phyloP scores from a whole-genome alignment of 2,329 filamentous ascomycete genomes.

The Phaeosphaeria sp. region DNA sequence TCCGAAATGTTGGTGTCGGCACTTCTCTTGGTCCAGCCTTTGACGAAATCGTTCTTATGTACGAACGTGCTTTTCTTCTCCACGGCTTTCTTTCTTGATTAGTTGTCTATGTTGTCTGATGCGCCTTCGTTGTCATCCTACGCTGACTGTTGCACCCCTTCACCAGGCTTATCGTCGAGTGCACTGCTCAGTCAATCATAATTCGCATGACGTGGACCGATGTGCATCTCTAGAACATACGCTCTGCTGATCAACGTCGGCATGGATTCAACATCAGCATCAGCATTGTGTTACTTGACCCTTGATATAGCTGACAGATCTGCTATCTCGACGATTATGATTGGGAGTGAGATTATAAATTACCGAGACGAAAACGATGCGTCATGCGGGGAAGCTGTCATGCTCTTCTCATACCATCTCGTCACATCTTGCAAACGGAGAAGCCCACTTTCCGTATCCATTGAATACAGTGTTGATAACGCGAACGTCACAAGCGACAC shows the following conservation, averaged over 20 bases:
- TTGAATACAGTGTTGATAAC: background rate
- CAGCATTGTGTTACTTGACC: background rate
- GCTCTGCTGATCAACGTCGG: background rate
- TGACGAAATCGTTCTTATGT: background rate
- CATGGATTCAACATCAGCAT: background rate
- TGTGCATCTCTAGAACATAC: background rate
- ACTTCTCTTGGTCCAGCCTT: no score
- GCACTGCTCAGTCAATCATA: background rate
- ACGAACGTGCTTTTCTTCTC: background rate
- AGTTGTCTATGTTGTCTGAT: background rate
- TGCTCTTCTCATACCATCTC: background rate
- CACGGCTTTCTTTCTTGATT: background rate
- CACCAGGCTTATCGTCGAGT: background rate
- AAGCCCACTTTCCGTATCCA: background rate
- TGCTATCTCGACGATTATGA: background rate
- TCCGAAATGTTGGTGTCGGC: background rate
- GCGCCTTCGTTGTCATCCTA: background rate
- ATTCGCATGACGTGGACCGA: background rate
- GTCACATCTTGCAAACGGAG: background rate
- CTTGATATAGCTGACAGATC: background rate
- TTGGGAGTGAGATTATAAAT: background rate
- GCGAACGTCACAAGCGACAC: background rate
- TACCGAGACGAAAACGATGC: background rate
- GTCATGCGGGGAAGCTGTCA: background rate
- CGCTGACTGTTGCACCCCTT: background rate